These are phyloP conservation scores for Viola pubescens DNA, from an alignment of 441 rosid species.

Conservation along the genomic window DNA sequence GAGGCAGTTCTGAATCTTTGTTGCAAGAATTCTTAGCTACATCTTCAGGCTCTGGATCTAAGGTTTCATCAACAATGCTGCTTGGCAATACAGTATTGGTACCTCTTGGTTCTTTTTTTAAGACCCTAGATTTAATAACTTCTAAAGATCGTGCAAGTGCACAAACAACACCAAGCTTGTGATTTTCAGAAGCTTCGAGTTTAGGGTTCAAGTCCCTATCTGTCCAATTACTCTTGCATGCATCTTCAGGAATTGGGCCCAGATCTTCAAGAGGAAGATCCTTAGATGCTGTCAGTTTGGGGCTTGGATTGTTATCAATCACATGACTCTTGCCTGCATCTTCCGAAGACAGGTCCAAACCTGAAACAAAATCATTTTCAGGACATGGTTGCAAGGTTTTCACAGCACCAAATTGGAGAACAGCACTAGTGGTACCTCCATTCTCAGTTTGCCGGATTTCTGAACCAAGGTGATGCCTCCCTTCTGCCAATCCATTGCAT, in stretches of 20 bases:
- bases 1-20: conserved; percentile 7
- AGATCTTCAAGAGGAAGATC: too few species aligned
- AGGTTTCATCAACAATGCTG: conserved; percentile 11
- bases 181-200: conserved; percentile 11
- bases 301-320: conserved; percentile 16
- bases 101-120: conserved; percentile 10
- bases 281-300: not conserved
- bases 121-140: conserved; percentile 6
- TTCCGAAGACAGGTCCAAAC: conserved; percentile 7
- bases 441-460: conserved; percentile 19
- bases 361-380: conserved; percentile 12
- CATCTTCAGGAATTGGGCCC: too few species aligned
- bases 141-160: conserved; percentile 16
- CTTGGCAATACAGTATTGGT: conserved; percentile 1
- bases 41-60: conserved; percentile 13
- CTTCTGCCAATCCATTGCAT: conserved; percentile 9
- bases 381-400: conserved; percentile 13
- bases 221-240: too few species aligned
- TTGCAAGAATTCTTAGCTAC: conserved; percentile 5
- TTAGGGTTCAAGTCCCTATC: conserved; percentile 16
- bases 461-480: conserved; percentile 11
- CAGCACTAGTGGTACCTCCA: conserved; percentile 10
- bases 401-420: not conserved
- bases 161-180: conserved; percentile 16
- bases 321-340: conserved; percentile 6